Evolutionary conservation across 1,284 basidiomycete species (phyloP).

Genomic region (Microbotryomycetes sp.): DNA sequence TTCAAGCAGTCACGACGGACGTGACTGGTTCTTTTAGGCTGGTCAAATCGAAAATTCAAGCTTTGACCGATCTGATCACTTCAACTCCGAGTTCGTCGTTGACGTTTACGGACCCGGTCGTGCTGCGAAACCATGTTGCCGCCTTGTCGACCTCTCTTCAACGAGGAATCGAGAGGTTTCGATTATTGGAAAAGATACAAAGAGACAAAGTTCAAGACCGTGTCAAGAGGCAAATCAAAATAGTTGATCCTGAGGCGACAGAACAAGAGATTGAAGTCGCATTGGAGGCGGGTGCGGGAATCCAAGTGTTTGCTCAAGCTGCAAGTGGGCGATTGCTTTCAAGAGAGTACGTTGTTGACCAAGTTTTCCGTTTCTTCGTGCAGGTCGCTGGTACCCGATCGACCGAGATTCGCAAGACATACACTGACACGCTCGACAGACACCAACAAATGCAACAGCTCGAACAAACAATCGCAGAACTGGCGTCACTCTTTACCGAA

Average conservation of each 20-base stretch:
- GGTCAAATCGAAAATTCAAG: background rate
- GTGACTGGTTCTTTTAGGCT: background rate
- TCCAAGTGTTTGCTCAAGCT: background rate
- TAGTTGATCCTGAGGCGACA: background rate
- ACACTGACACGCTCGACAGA: conserved; percentile 80
- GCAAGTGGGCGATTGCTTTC: background rate
- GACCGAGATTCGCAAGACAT: conserved; percentile 34
- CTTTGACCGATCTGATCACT: background rate
- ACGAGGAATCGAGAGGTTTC: background rate
- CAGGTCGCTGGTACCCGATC: background rate
- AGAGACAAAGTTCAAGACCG: background rate
- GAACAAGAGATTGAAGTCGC: background rate
- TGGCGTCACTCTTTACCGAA: conserved; percentile 80
- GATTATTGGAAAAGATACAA: background rate
- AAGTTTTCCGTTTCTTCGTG: no score
- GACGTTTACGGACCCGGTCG: background rate
- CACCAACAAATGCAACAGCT: conserved; percentile 80
- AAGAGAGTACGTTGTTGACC: background rate
- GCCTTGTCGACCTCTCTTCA: background rate
- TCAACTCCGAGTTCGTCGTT: no score
- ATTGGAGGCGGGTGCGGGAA: background rate
- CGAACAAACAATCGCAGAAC: conserved; percentile 74
- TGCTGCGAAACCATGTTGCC: background rate
- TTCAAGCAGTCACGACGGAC: background rate
- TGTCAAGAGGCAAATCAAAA: background rate